A percentile compares a stretch with the other conserved stretches of the same genome.
Conservation (phyloP, 768 basidiomycete species). For the Kwoniella botswanensis region DNA sequence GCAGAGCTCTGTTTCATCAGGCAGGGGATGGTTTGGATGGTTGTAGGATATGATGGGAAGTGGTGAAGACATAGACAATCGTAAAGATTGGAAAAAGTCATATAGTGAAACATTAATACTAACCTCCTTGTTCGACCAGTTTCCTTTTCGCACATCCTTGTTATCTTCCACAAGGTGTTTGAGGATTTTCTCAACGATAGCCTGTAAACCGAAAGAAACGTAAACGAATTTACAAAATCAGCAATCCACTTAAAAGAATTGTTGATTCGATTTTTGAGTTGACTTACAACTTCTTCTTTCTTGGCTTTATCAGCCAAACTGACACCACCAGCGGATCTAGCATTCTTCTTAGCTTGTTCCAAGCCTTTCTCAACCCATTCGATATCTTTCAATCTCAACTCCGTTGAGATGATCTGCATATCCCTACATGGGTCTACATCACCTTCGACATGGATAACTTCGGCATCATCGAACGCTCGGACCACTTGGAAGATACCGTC, state of each 20-base stretch:
- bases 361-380: conserved; percentile 96
- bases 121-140: conserved; percentile 98
- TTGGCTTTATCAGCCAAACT: conserved; percentile 90
- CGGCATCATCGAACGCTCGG: conserved; percentile 98
- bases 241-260: not conserved
- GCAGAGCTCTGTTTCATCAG: conserved; percentile 82
- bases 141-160: conserved; percentile 89
- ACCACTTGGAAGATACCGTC: conserved; percentile 99
- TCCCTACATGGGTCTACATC: conserved; percentile 94
- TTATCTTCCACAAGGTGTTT: conserved; percentile 75
- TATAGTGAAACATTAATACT: conserved; percentile 47
- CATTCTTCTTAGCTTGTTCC: conserved; percentile 74
- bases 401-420: conserved; percentile 96
- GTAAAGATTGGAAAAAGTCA: not conserved
- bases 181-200: conserved; percentile 81
- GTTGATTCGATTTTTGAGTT: not conserved
- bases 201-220: conserved; percentile 61
- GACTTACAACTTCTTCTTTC: conserved; percentile 90
- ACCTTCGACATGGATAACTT: conserved; percentile 98
- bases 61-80: not conserved
- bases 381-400: conserved; percentile 93
- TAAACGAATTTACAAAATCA: too few species aligned
- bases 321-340: conserved; percentile 71
- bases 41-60: conserved; percentile 8
- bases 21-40: conserved; percentile 34